Evolutionary conservation across 345 rosid species (phyloP).

Genomic region (Murraya koenigii): DNA sequence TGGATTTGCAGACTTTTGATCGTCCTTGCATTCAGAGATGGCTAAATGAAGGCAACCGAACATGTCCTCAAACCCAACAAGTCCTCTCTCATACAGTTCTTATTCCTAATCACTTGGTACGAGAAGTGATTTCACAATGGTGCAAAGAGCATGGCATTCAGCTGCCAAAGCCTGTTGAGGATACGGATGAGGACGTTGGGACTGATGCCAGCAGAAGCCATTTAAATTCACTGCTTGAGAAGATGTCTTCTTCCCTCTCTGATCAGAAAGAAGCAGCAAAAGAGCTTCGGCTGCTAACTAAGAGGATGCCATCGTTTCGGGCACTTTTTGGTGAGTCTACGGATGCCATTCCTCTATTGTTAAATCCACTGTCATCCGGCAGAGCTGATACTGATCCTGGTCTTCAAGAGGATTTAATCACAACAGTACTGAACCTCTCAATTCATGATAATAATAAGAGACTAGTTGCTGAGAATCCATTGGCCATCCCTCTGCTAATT

Average conservation of each 20-base stretch:
- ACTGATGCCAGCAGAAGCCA: constrained; percentile 21
- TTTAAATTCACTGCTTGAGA: constrained; percentile 39
- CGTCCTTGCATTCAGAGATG: constrained; percentile 37
- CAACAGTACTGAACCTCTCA: constrained; percentile 47
- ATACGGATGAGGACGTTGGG: constrained; percentile 13
- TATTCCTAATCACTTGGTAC: constrained; percentile 43
- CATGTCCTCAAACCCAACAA: constrained; percentile 49
- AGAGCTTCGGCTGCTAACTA: constrained; percentile 47
- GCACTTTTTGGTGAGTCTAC: constrained; percentile 33
- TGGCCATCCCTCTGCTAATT: constrained; percentile 41
- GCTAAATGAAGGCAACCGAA: constrained; percentile 39
- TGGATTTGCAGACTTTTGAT: constrained; percentile 52
- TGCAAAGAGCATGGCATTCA: constrained; percentile 32
- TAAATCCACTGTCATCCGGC: constrained; percentile 30
- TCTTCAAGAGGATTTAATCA: constrained; percentile 44
- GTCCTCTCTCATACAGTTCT: constrained; percentile 38
- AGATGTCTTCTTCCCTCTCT: constrained; percentile 42
- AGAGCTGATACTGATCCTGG: constrained; percentile 27
- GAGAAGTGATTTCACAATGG: constrained; percentile 52
- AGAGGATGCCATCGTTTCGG: constrained; percentile 37
- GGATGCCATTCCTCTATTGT: constrained; percentile 36
- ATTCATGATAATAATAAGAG: constrained; percentile 37
- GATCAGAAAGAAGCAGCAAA: constrained; percentile 48
- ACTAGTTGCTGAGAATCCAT: constrained; percentile 35
- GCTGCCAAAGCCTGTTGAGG: constrained; percentile 23